Evolutionary conservation across 2,329 filamentous ascomycete species (phyloP).

Genomic region (Magnaporthiopsis incrustans): DNA sequence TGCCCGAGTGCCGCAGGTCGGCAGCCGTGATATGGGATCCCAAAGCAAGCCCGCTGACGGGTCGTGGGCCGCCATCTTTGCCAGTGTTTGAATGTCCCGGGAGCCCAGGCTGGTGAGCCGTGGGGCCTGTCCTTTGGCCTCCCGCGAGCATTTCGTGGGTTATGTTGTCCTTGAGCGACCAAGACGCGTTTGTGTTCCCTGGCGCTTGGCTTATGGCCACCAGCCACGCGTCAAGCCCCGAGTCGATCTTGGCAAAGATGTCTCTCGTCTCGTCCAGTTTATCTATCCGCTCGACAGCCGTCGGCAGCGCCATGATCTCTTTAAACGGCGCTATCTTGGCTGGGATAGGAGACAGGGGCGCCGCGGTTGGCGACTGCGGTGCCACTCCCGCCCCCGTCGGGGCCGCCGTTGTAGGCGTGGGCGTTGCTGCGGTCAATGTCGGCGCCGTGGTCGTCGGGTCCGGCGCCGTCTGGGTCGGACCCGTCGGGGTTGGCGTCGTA

Average conservation of each 20-base stretch:
- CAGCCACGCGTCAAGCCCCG: slow-evolving; percentile 61
- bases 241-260: slow-evolving; percentile 64
- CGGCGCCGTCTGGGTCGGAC: neutral
- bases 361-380: neutral
- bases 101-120: slow-evolving; percentile 10
- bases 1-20: slow-evolving; percentile 45
- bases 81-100: slow-evolving; percentile 19
- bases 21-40: slow-evolving; percentile 30
- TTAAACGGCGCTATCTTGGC: slow-evolving; percentile 53
- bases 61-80: slow-evolving; percentile 19
- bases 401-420: slow-evolving; percentile 10
- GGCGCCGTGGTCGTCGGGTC: neutral
- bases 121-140: slow-evolving; percentile 5
- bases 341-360: slow-evolving; percentile 2
- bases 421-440: slow-evolving; percentile 10
- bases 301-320: slow-evolving; percentile 66
- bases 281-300: slow-evolving; percentile 59
- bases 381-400: slow-evolving; percentile 5
- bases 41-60: slow-evolving; percentile 28
- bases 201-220: slow-evolving; percentile 33
- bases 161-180: slow-evolving; percentile 19
- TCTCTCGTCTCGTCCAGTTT: slow-evolving; percentile 66
- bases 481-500: neutral
- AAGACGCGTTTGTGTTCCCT: slow-evolving; percentile 35
- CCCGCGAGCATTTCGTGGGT: slow-evolving; percentile 1